Conservation (phyloP, 2,329 filamentous ascomycete genomes). For the Pseudogymnoascus sp. region DNA sequence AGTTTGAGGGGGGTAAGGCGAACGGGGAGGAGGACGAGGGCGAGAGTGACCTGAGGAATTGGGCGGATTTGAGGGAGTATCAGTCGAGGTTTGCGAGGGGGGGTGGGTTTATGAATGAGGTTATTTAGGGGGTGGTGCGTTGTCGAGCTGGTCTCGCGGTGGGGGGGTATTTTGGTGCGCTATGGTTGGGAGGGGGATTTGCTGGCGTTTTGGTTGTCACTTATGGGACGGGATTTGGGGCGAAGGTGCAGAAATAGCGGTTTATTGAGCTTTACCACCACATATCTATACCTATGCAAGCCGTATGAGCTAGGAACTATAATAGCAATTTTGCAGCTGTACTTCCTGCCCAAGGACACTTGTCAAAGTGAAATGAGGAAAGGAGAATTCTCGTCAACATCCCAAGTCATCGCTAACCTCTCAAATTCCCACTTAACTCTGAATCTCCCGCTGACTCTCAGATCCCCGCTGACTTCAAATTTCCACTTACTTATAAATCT, state of each 20-base stretch:
- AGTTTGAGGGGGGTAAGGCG: conserved; percentile 45
- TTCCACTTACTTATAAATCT: no score
- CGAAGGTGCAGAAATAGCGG: background rate
- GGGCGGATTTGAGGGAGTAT: conserved; percentile 72
- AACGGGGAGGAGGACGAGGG: conserved; percentile 47
- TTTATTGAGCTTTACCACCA: background rate
- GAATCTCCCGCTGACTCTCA: no score
- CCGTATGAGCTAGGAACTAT: background rate
- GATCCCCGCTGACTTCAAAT: no score
- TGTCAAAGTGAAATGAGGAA: no score
- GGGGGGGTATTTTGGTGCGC: background rate
- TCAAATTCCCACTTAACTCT: no score
- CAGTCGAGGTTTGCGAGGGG: conserved; percentile 63
- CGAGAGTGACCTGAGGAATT: conserved; percentile 66
- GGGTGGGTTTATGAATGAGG: conserved; percentile 41
- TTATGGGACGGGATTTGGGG: background rate
- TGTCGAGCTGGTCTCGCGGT: background rate
- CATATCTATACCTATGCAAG: background rate
- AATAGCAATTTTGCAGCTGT: no score
- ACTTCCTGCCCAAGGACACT: no score
- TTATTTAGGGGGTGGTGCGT: background rate
- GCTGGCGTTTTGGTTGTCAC: background rate
- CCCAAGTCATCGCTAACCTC: no score
- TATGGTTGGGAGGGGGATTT: background rate
- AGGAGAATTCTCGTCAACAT: no score